Evolutionary conservation across 2,329 filamentous ascomycete genomes (phyloP), one percentile per base, ranked within the genome.

Genomic region (Penicillium sp.): DNA sequence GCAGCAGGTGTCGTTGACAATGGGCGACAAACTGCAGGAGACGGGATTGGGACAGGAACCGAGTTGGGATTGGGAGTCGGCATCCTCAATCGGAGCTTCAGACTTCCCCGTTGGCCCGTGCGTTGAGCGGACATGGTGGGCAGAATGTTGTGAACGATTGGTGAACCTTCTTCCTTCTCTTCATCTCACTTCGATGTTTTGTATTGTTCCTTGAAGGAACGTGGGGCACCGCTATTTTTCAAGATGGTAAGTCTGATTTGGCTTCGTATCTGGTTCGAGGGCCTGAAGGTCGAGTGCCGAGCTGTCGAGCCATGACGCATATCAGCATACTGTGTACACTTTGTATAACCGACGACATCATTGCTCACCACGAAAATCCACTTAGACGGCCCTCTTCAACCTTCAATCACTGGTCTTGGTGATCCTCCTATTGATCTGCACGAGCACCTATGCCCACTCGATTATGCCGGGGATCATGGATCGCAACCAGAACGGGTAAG

Each of bases 331-430:
- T 39, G 46, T 48, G 37, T 49, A 51, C 53, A 46, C 48, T 24
- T 49, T 37, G 50, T 52, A 46, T 53, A 24, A 21, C 39, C 19
- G 9, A 49, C 53, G 51, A 60, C 57, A 58, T 50, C 44, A 49
- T 51, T 37, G 51, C 59, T 65, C 51, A 65, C 59, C 37, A 11
- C 19, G 22, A 26, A 26, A 5, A 53, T 47, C 48, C 22, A 43
- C 37, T 50, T 70, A 97, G 95, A 90, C 95, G 58, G 95, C 95
- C 54, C 89, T 99, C 70, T 97, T 99, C 87, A 98, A 98, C 80
- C 98, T 99, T 82, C 92, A 97, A 77, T 96, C 92, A 57, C 89
- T 98, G 67, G 86, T 99, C 68, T 86, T 98, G 68, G 93, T 97
- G 65, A 87, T 99, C 69, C 87, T 99, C 51, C 89, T 99, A 66